These are phyloP conservation scores for Dichotomocladium elegans DNA, from an alignment of 371 early-diverging fungal genomes.

Conservation along the genomic window DNA sequence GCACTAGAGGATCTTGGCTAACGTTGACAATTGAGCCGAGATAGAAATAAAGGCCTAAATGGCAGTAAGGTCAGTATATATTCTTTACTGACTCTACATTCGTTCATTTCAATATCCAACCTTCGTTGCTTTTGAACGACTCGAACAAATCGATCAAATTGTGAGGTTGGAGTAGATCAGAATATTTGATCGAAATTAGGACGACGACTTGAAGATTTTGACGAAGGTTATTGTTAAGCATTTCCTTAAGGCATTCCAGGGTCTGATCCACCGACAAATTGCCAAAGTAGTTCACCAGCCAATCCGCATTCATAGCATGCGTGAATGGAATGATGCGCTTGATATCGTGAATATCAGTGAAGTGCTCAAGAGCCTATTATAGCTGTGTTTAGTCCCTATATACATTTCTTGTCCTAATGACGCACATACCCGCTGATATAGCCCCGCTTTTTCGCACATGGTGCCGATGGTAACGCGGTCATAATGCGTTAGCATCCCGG, in stretches of 20 bases:
- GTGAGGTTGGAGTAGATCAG: slow-evolving; percentile 88
- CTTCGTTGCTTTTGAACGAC: slow-evolving; percentile 87
- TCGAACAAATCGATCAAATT: slow-evolving; percentile 92
- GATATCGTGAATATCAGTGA: slow-evolving; percentile 93
- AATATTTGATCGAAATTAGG: slow-evolving; percentile 94
- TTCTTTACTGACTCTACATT: neutral
- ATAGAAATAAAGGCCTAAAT: slow-evolving; percentile 76
- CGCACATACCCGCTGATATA: slow-evolving; percentile 80
- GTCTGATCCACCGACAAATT: slow-evolving; percentile 91
- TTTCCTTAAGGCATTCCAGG: slow-evolving; percentile 89
- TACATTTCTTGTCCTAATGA: neutral
- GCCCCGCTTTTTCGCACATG: slow-evolving; percentile 95
- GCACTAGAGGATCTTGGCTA: slow-evolving; percentile 90
- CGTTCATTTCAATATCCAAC: slow-evolving; percentile 31
- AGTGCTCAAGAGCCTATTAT: slow-evolving; percentile 96
- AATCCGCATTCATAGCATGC: slow-evolving; percentile 82
- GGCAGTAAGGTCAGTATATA: neutral
- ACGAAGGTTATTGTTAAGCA: slow-evolving; percentile 80
- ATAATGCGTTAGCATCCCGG: slow-evolving; percentile 93
- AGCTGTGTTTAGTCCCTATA: too few species aligned
- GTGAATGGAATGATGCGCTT: slow-evolving; percentile 93
- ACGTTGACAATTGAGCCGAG: slow-evolving; percentile 93
- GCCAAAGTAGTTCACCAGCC: slow-evolving; percentile 90
- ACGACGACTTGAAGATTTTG: slow-evolving; percentile 94
- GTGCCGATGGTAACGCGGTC: slow-evolving; percentile 87